Evolutionary conservation across 768 basidiomycete species (phyloP), one percentile per base, ranked within the genome.

Genomic region (Plicaturopsis crispa): DNA sequence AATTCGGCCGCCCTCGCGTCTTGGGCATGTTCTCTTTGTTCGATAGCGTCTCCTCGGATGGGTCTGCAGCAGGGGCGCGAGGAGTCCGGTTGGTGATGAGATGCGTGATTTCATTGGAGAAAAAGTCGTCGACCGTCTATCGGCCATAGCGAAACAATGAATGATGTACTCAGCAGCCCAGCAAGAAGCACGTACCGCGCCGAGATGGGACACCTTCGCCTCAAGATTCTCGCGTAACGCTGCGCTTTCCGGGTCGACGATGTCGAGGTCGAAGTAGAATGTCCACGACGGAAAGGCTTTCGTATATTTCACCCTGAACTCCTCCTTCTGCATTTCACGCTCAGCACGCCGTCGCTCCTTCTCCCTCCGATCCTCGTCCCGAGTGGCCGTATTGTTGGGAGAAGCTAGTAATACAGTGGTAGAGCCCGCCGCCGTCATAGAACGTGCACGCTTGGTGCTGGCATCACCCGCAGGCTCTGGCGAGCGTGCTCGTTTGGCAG

Each of bases 91-190:
- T 73, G 38, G 84, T 86, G 53, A 94, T 80, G 45, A 97, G 70
- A 62, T 98, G 94, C 0, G 91, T 92, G 18, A 94, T 77, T 34
- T 78, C 72, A 34, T 71, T 78, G 21, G 85, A 88, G 59, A 97
- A 93, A 69, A 96, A 96, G 44, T 80, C 74, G 35, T 94, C 89
- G 40, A 90, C 74, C 40, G 67, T 69, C 96, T 98, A 51, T 24
- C 42, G 14, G 36, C 31, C 35, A 30, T 12, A n/a, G 31, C 36
- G 4, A 33, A 38, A 38, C 24, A 40, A 42, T 32, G 30, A 30
- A 5, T 31, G 13, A 39, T 42, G 35, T 20, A 42, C 23, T 16
- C 36, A 35, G 30, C 30, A 24, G 31, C 12, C 35, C 24, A 40
- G 8, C 17, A 14, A 21, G n/a, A 36, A 24, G 18, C 16, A 74